A percentile compares a stretch with the other conserved stretches of the same genome.
These are phyloP conservation scores for Claviceps capensis DNA, from an alignment of 2,329 filamentous ascomycete species.

Conservation along the genomic window DNA sequence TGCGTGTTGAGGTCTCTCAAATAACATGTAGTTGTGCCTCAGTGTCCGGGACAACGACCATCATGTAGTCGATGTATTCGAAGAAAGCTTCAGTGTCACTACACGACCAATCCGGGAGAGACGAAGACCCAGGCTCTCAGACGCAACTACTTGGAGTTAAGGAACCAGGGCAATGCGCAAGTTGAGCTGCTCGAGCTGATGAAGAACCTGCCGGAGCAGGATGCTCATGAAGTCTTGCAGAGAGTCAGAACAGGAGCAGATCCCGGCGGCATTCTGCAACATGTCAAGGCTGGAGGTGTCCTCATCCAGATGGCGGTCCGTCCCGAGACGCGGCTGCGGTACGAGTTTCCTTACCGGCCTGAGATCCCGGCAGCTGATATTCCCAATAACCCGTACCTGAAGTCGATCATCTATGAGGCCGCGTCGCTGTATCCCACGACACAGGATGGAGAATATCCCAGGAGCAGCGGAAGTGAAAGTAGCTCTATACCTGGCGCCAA, in stretches of 20 bases:
- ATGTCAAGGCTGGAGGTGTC: constrained; percentile 21
- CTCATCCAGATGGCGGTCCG: constrained; percentile 23
- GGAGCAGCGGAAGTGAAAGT: background rate
- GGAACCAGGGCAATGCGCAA: background rate
- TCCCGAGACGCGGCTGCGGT: constrained; percentile 24
- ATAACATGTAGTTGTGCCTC: no score
- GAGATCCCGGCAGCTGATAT: constrained; percentile 10
- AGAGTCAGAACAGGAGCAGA: constrained; percentile 23
- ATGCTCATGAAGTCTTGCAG: constrained; percentile 20
- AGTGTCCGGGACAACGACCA: constrained; percentile 16
- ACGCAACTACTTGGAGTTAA: constrained; percentile 2
- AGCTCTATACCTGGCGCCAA: background rate
- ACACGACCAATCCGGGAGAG: constrained; percentile 10
- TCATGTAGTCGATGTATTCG: constrained; percentile 11
- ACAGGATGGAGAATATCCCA: background rate
- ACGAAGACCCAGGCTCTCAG: constrained; percentile 10
- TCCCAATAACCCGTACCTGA: constrained; percentile 14
- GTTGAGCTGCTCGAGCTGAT: constrained; percentile 11
- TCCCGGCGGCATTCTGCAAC: constrained; percentile 17
- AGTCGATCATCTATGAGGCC: constrained; percentile 14
- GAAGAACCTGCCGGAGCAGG: constrained; percentile 11
- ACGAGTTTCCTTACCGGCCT: constrained; percentile 23
- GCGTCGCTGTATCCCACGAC: constrained; percentile 6
- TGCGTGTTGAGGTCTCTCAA: no score
- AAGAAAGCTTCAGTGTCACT: constrained; percentile 9